Base-by-base conservation (phyloP, 768 basidiomycete genomes). In the Russula sp. region DNA sequence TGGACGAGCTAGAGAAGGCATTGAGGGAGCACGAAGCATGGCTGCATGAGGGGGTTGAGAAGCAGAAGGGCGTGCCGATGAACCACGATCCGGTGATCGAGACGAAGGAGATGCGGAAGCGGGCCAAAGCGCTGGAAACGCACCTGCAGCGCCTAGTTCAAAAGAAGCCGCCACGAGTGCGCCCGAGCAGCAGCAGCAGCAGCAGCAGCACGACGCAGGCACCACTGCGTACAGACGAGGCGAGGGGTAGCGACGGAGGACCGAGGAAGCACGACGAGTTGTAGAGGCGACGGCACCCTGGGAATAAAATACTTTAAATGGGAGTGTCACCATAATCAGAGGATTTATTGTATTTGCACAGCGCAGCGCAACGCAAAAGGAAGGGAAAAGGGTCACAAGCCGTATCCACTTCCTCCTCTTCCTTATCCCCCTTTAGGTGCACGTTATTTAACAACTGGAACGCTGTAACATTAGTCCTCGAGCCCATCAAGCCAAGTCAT, bases 61-160 rank as follows among this genome's bases (percentile, higher is more conserved):
- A 83, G 74, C 95, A 97, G 76, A 89, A 87, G 75, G 73, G 69
- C 58, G 81, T 87, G 52, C 81, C 86, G 73, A 74, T 79, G 70
- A 82, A 89, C 68, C 84, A 92, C 70, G 85, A 97, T 70, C 93
- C 94, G 3, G 88, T 88, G n/a, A 83, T 98, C 36, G 81, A 85
- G 74, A 88, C 87, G 53, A 81, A 76, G 67, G 94, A 98, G 74
- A 86, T 98, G 83, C 87, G 86, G 75, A 84, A 85, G 58, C 79
- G 88, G 59, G 88, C 89, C 32, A 89, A 87, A 79, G 80, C 80
- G 47, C 75, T 97, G 39, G 93, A 96, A 78, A 82, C 76, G 54
- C 86, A 86, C 51, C 69, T 91, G 73, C 82, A 84, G 71, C 84
- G 79, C 70, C 68, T 92, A 61, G 80, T 79, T 67, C 87, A 78